Percentiles rank a stretch among this genome's conserved stretches.
phyloP scores from a whole-genome alignment of 2,329 filamentous ascomycete genomes.

The Mycogone perniciosa region DNA sequence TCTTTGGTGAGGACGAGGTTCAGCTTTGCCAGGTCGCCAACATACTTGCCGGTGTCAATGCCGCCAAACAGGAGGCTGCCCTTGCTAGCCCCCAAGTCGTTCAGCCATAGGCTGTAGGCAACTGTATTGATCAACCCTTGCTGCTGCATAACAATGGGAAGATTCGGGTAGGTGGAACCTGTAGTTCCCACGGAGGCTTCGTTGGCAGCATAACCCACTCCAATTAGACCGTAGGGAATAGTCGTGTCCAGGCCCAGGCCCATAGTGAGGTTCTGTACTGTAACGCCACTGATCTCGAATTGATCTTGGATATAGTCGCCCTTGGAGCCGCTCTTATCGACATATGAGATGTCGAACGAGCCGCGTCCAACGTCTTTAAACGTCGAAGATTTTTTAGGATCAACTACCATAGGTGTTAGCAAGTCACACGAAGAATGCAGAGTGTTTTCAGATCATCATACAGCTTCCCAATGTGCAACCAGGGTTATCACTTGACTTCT shows the following conservation, averaged over 20 bases:
- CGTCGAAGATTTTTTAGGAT: constrained; percentile 38
- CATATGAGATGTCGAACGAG: constrained; percentile 54
- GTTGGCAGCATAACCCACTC: constrained; percentile 53
- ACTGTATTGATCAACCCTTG: constrained; percentile 58
- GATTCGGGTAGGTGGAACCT: constrained; percentile 43
- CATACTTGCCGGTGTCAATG: constrained; percentile 70
- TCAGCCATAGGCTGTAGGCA: constrained; percentile 66
- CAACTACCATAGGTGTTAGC: constrained; percentile 32
- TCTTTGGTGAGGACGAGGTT: constrained; percentile 44
- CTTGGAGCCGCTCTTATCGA: constrained; percentile 50
- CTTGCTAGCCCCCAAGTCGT: constrained; percentile 51
- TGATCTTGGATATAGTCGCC: constrained; percentile 55
- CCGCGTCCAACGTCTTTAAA: constrained; percentile 36
- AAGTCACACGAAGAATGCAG: background rate
- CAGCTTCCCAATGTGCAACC: constrained; percentile 42
- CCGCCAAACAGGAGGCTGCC: constrained; percentile 74
- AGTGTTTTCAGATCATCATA: constrained; percentile 25
- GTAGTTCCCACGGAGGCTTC: constrained; percentile 36
- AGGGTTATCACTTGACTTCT: constrained; percentile 12
- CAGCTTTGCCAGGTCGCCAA: constrained; percentile 55
- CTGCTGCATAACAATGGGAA: constrained; percentile 59
- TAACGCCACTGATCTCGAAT: constrained; percentile 48
- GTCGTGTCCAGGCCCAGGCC: constrained; percentile 50
- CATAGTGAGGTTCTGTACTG: constrained; percentile 51
- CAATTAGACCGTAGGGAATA: constrained; percentile 52